These are phyloP conservation scores for Coemansia sp. DNA, from an alignment of 192 early-diverging fungal species.

Conservation along the genomic window DNA sequence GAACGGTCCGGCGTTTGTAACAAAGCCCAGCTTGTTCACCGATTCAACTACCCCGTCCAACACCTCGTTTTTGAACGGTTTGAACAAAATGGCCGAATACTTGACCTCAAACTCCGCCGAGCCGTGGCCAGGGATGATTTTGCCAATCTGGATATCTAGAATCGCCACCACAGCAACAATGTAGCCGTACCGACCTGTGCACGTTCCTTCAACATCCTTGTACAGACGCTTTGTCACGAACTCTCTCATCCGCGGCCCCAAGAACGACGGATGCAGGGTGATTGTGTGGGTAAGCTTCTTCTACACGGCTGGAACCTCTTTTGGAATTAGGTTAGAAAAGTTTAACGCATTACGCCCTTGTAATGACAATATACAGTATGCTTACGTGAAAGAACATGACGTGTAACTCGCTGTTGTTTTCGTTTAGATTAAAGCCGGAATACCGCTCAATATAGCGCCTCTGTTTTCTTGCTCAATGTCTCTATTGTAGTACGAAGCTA, in stretches of 20 bases:
- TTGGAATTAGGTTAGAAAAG: background rate
- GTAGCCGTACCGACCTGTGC: constrained; percentile 89
- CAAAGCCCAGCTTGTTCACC: constrained; percentile 95
- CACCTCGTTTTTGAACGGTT: constrained; percentile 96
- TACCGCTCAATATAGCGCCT: background rate
- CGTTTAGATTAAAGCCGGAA: background rate
- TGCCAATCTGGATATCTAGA: constrained; percentile 77
- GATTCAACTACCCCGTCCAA: constrained; percentile 85
- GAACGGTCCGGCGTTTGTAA: constrained; percentile 90
- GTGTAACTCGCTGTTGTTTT: background rate
- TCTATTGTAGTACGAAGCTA: background rate
- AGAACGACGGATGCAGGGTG: constrained; percentile 87
- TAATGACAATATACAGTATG: background rate
- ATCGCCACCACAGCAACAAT: constrained; percentile 87
- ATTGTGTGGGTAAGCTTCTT: constrained; percentile 92
- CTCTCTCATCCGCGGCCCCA: constrained; percentile 76
- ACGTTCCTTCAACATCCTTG: constrained; percentile 93
- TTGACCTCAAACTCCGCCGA: constrained; percentile 89
- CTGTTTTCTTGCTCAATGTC: background rate
- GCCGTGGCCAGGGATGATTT: constrained; percentile 70
- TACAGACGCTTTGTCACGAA: constrained; percentile 80
- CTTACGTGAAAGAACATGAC: constrained; percentile 54
- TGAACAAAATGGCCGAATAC: constrained; percentile 94
- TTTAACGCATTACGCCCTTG: background rate
- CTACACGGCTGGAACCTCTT: constrained; percentile 27